Evolutionary conservation across 2,329 filamentous ascomycete species (phyloP), one percentile per base, ranked within the genome.

Genomic region (Colletotrichum karsti): DNA sequence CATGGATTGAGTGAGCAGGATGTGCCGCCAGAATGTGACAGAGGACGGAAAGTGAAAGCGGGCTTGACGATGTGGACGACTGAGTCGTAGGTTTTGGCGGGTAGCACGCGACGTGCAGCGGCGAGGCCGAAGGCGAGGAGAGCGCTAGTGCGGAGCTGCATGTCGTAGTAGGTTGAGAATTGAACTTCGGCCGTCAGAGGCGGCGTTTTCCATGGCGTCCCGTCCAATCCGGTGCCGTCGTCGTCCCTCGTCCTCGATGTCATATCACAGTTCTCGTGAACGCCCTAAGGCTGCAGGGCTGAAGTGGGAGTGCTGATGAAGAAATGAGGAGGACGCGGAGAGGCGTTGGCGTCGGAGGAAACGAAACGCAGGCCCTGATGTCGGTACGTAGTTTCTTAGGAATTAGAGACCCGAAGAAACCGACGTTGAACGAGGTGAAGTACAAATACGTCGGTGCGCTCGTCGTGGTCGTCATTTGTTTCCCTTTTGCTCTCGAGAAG

Each of bases 51-150:
- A 63, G 22, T 33, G 33, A 9, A 57, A 35, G 62, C 46, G 46
- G 57, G 50, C 30, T n/a, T 46, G 44, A 13, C 33, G 12, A 55
- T 15, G 26, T 56, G 39, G 12, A 18, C 30, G 42, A 63, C 63
- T 46, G 53, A 64, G 33, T 37, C 24, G 60, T 30, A 46, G 59
- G 12, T 63, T 24, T 53, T n/a, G n/a, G 42, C 35, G 22, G 13
- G 59, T 63, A 35, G 55, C 18, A 37, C 22, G 20, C 50, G 18
- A 26, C 30, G 10, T 37, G 44, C 44, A 56, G 37, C 64, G 64
- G 64, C 64, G 64, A 67, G 60, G 44, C 64, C 64, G 64, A 60
- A 64, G 30, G 26, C 50, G 9, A 46, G 20, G 20, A 33, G 22
- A 58, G 63, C 63, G 42, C 58, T 57, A 63, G 51, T 57, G 59